A percentile compares a stretch with the other conserved stretches of the same genome.
These are phyloP conservation scores for Canavalia ensiformis DNA, from an alignment of 306 rosid genomes.

Conservation along the genomic window DNA sequence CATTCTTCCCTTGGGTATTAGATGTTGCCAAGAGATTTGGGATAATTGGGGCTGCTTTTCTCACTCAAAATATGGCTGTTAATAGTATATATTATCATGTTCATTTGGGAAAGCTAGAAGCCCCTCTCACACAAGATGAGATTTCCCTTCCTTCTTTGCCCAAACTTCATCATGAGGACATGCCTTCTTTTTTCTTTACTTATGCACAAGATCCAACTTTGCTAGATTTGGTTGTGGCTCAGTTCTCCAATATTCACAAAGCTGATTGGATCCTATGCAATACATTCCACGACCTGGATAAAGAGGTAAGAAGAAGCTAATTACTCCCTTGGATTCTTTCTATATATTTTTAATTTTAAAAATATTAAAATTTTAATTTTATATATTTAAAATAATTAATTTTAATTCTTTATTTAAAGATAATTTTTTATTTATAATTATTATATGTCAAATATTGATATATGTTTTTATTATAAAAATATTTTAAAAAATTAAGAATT, in stretches of 20 bases:
- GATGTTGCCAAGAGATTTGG: slow-evolving; percentile 41
- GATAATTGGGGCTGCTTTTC: slow-evolving; percentile 28
- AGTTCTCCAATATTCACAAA: slow-evolving; percentile 44
- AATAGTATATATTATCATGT: slow-evolving; percentile 41
- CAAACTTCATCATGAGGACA: slow-evolving; percentile 12
- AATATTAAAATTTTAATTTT: no score
- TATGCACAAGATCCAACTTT: background rate
- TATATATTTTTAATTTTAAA: no score
- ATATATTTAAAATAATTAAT: no score
- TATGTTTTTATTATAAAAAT: no score
- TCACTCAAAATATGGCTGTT: slow-evolving; percentile 40
- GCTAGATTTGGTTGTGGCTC: slow-evolving; percentile 5
- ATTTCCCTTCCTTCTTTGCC: slow-evolving; percentile 34
- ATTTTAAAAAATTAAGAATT: no score
- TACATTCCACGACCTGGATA: slow-evolving; percentile 20
- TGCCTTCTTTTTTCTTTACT: slow-evolving; percentile 41
- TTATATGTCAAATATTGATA: no score
- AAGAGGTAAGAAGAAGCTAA: slow-evolving; percentile 25
- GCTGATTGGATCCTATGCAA: slow-evolving; percentile 51
- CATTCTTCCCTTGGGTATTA: slow-evolving; percentile 40
- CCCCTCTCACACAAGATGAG: slow-evolving; percentile 24
- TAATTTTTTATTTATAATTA: no score
- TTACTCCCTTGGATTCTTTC: no score
- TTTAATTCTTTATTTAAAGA: no score
- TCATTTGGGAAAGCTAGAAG: background rate